Percentiles rank a stretch among this genome's conserved stretches.
phyloP scores from a whole-genome alignment of 257 asterid species.

The Plantago ovata region DNA sequence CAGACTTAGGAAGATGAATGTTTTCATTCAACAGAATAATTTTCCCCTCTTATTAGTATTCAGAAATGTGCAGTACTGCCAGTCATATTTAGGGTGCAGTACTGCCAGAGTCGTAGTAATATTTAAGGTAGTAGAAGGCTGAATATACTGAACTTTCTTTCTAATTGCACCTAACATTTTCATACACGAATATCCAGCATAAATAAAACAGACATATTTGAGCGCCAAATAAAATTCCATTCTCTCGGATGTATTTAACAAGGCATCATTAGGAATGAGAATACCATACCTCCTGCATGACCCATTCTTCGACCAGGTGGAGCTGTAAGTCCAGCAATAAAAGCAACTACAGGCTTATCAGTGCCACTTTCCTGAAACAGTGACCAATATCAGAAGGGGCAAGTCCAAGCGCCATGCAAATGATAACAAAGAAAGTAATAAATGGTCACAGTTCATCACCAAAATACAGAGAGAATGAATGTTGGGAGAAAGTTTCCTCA shows the following conservation, averaged over 20 bases:
- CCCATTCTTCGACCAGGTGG: slow-evolving; percentile 99
- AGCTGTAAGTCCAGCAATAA: slow-evolving; percentile 98
- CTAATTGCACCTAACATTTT: too few species aligned
- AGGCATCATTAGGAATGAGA: background rate
- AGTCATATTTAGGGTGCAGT: too few species aligned
- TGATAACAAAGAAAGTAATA: too few species aligned
- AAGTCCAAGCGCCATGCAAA: background rate
- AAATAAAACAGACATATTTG: too few species aligned
- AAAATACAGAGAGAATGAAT: background rate
- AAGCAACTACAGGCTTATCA: slow-evolving; percentile 85
- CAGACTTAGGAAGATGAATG: background rate
- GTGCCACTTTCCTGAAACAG: slow-evolving; percentile 83
- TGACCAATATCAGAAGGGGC: background rate
- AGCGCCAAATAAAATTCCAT: slow-evolving; percentile 8
- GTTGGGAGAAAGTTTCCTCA: too few species aligned
- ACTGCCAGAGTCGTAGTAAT: too few species aligned
- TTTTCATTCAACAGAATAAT: background rate
- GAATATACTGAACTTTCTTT: too few species aligned
- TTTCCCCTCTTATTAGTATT: too few species aligned
- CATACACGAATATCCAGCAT: too few species aligned
- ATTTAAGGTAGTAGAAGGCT: too few species aligned
- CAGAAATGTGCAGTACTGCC: too few species aligned
- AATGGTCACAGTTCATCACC: too few species aligned
- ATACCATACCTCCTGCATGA: slow-evolving; percentile 89
- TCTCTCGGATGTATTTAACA: background rate